Base-by-base conservation (phyloP, 495 filamentous ascomycete genomes). In the Neurospora sp. region DNA sequence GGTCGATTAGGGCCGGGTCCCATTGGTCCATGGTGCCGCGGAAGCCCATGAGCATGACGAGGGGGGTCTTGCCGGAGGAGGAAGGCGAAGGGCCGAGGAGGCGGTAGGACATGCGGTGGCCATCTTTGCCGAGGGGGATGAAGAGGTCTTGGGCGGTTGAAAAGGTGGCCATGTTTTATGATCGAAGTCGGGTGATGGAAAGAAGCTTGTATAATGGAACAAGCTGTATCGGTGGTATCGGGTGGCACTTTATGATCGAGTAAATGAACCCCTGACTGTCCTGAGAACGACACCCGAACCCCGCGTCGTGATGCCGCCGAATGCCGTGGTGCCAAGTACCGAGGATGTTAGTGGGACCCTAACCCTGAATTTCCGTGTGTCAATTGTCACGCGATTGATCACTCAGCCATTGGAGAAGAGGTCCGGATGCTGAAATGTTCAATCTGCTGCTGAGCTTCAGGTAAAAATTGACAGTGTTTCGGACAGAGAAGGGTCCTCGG, bases 41-140 rank as follows among this genome's bases (percentile, higher is more conserved):
- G 75, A 80, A 82, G 62, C 80, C 78, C 70, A 76, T 76, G 7
- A 78, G n/a, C 66, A 80, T 70, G 8, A 82, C 77, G 16, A 83
- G 76, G 7, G 81, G 82, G 35, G 77, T 76, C 44, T 76, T 79
- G 10, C 70, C 54, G 54, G 54, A 66, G 12, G 27, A 66, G 14
- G 54, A 66, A 0, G 54, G 66, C 11, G 74, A 39, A 9, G 44
- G 39, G 18, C 81, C 81, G 37, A 84, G 73, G 12, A 71, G 71
- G 42, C 80, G 80, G 73, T 84, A 82, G 1, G 71, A 35, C 12
- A 66, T 18, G 27, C 54, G 27, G 0, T 66, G 54, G 54, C 54
- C 54, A 66, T 66, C 14, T 3, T 66, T 66, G 54, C 54, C 54
- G 54, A 66, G 0, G 14, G 54, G 54, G 6, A 27, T 27, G 54